A percentile compares a stretch with the other conserved stretches of the same genome.
Evolutionary conservation across 371 early-diverging fungal genomes (phyloP).

Genomic region (Dichotomocladium elegans): DNA sequence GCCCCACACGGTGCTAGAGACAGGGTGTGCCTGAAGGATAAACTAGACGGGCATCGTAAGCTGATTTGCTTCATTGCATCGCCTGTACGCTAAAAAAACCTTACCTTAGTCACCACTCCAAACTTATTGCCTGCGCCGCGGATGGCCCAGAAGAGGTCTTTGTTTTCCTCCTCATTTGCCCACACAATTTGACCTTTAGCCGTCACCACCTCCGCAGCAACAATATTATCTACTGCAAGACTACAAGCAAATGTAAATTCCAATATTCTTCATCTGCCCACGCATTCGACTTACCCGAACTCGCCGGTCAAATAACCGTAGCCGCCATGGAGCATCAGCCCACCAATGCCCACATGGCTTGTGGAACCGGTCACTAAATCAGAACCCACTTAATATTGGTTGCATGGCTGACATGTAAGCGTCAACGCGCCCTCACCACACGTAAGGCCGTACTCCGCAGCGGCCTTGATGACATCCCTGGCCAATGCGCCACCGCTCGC

Average conservation of each 20-base stretch:
- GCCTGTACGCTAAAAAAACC: background rate
- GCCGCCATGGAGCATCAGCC: conserved; percentile 39
- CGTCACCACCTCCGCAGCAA: conserved; percentile 43
- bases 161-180: conserved; percentile 32
- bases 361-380: conserved; percentile 30
- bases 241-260: too few species aligned
- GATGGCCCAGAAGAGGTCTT: conserved; percentile 58
- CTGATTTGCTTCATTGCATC: background rate
- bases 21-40: conserved; percentile 19
- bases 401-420: too few species aligned
- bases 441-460: conserved; percentile 33
- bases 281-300: conserved; percentile 21
- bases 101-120: conserved; percentile 53
- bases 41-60: conserved; percentile 4
- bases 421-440: conserved; percentile 39
- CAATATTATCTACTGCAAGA: conserved; percentile 45
- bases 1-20: conserved; percentile 18
- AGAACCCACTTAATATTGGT: background rate
- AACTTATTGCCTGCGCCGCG: conserved; percentile 60
- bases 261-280: too few species aligned
- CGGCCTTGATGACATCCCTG: conserved; percentile 28
- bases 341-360: conserved; percentile 42
- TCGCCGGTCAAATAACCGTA: conserved; percentile 40
- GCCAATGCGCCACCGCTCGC: conserved; percentile 39
- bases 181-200: conserved; percentile 43